Evolutionary conservation across 345 rosid species (phyloP).

Genomic region (Citrus trifoliata): DNA sequence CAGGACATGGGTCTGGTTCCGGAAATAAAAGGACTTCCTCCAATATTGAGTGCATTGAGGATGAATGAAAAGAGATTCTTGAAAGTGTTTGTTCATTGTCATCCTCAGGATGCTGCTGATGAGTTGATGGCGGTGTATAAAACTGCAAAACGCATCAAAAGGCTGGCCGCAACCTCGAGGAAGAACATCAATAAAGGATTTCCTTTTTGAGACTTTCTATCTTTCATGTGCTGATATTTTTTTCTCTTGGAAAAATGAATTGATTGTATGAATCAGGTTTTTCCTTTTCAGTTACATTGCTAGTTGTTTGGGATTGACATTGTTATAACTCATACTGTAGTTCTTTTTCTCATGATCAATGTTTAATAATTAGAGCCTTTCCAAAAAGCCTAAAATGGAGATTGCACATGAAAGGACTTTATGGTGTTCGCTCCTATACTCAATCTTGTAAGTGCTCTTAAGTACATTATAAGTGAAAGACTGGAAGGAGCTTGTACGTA

Average conservation of each 20-base stretch:
- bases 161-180: conserved; percentile 64
- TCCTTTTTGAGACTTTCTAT: conserved; percentile 48
- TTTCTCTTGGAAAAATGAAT: not conserved
- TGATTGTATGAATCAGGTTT: not conserved
- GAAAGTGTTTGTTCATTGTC: conserved; percentile 54
- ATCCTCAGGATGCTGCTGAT: conserved; percentile 43
- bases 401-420: not conserved
- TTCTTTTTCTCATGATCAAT: not conserved
- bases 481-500: not conserved
- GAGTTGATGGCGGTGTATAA: conserved; percentile 55
- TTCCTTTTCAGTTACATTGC: not conserved
- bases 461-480: not conserved
- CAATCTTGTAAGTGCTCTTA: not conserved
- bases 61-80: conserved; percentile 67
- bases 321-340: not conserved
- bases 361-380: not conserved
- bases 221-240: not conserved
- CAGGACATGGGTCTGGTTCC: conserved; percentile 61
- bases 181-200: conserved; percentile 46
- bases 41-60: conserved; percentile 48
- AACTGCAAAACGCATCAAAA: conserved; percentile 45
- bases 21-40: conserved; percentile 28
- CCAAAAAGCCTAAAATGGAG: not conserved
- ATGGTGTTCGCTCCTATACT: not conserved
- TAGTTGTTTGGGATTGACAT: not conserved